These are phyloP conservation scores for Ophiostoma australiae DNA, from an alignment of 2,329 filamentous ascomycete genomes.

Conservation along the genomic window DNA sequence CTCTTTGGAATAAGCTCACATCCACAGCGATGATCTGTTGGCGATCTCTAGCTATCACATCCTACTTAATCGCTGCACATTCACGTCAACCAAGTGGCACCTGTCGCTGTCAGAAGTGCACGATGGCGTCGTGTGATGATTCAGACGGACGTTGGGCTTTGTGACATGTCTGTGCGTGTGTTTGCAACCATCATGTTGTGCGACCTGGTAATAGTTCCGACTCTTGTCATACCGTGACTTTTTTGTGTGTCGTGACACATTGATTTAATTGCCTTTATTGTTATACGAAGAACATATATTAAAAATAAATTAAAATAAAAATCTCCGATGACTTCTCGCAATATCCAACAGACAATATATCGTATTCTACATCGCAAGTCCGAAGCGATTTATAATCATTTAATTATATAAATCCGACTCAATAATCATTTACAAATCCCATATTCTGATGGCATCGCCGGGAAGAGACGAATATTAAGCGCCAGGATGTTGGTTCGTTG, in stretches of 20 bases:
- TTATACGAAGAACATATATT: too few species aligned
- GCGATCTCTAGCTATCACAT: not conserved
- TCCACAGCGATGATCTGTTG: not conserved
- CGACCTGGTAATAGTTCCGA: not conserved
- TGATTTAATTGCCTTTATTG: not conserved
- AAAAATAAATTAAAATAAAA: not conserved
- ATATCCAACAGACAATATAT: not conserved
- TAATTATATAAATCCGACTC: not conserved
- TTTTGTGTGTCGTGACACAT: not conserved
- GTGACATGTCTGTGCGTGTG: not conserved
- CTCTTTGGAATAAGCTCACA: not conserved
- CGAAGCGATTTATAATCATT: not conserved
- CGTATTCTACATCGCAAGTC: not conserved
- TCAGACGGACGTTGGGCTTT: not conserved
- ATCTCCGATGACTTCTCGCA: not conserved
- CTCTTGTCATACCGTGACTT: not conserved
- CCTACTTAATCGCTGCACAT: not conserved
- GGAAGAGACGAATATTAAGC: not conserved
- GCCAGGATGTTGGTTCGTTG: not conserved
- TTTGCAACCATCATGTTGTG: not conserved
- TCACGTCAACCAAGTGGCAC: not conserved
- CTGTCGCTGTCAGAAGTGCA: not conserved
- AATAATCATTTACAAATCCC: not conserved
- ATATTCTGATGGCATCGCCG: not conserved
- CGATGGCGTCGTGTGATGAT: not conserved